Percentiles rank a stretch among this genome's conserved stretches.
These are phyloP conservation scores for Daldinia concentrica DNA, from an alignment of 495 filamentous ascomycete genomes.

Conservation along the genomic window DNA sequence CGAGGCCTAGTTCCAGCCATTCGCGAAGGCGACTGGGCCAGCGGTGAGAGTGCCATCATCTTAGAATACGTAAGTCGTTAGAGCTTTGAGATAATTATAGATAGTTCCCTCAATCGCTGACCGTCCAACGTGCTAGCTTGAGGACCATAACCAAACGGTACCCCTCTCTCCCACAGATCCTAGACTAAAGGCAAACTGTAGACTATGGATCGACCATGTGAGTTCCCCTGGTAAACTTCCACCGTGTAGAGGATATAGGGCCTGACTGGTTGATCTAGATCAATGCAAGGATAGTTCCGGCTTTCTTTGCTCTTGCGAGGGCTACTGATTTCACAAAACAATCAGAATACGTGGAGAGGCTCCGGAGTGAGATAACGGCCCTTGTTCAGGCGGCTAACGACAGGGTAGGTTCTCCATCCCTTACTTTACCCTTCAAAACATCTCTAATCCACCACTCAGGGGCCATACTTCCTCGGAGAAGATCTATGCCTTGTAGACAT, in stretches of 20 bases:
- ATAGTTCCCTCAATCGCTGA: background rate
- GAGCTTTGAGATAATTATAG: background rate
- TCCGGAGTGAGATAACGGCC: slow-evolving; percentile 74
- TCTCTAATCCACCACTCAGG: slow-evolving; percentile 50
- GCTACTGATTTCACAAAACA: slow-evolving; percentile 74
- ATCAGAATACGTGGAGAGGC: slow-evolving; percentile 66
- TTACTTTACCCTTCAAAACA: background rate
- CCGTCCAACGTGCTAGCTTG: slow-evolving; percentile 63
- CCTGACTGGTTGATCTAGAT: slow-evolving; percentile 61
- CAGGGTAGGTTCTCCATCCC: slow-evolving; percentile 26
- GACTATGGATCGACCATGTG: slow-evolving; percentile 90
- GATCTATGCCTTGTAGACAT: slow-evolving; percentile 83
- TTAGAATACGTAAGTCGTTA: slow-evolving; percentile 79
- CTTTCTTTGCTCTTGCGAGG: slow-evolving; percentile 81
- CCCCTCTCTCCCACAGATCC: slow-evolving; percentile 74
- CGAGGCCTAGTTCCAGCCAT: slow-evolving; percentile 86
- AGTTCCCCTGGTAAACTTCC: slow-evolving; percentile 40
- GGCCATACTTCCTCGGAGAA: slow-evolving; percentile 84
- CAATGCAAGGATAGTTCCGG: slow-evolving; percentile 82
- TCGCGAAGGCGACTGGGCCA: slow-evolving; percentile 85
- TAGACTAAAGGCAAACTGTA: slow-evolving; percentile 76
- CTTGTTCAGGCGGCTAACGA: slow-evolving; percentile 74
- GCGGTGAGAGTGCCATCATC: slow-evolving; percentile 85
- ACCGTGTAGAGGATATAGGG: slow-evolving; percentile 15
- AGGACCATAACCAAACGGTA: slow-evolving; percentile 72